Evolutionary conservation across 176 grass and related monocot species (phyloP).

Genomic region (Musa acuminata): DNA sequence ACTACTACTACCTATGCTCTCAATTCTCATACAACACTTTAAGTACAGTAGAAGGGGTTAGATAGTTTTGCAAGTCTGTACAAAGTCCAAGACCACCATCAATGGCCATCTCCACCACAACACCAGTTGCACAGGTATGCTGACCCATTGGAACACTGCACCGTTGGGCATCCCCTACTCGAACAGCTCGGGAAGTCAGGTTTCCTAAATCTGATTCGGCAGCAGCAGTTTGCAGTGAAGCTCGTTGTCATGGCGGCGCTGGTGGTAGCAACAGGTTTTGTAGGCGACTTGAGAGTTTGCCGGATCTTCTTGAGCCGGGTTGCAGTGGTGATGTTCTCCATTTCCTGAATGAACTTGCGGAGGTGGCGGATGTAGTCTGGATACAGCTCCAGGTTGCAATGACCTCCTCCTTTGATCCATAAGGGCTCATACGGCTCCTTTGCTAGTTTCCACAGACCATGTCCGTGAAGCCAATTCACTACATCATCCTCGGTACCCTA

Average conservation of each 20-base stretch:
- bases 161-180: neutral
- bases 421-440: slow-evolving; percentile 9
- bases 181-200: neutral
- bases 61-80: neutral
- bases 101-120: neutral
- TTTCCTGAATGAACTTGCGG: neutral
- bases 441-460: slow-evolving; percentile 7
- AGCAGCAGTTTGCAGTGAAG: neutral
- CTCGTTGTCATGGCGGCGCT: neutral
- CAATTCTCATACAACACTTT: neutral
- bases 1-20: no score
- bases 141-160: neutral
- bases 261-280: neutral
- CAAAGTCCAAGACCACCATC: neutral
- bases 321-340: slow-evolving; percentile 6
- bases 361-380: slow-evolving; percentile 13
- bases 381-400: slow-evolving; percentile 16
- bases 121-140: neutral
- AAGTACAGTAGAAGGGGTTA: neutral
- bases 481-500: slow-evolving; percentile 7
- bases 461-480: slow-evolving; percentile 2
- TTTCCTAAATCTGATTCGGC: neutral
- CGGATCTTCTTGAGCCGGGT: neutral
- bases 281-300: neutral
- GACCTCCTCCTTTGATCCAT: slow-evolving; percentile 13